Conservation (phyloP, 179 eudicot genomes). For the Silene vulgaris region DNA sequence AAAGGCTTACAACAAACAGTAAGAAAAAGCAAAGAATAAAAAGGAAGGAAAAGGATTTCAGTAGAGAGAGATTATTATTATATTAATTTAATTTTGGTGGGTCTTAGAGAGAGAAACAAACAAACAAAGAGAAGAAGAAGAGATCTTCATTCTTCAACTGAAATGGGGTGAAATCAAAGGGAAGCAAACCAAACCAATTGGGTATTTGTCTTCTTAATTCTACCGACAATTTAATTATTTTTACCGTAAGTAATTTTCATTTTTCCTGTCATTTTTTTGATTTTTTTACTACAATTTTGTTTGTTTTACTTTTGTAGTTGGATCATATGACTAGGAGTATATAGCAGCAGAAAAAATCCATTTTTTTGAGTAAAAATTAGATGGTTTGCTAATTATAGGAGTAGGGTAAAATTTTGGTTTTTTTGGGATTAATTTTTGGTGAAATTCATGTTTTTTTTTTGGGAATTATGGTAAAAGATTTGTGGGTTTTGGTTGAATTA, state of each 20-base stretch:
- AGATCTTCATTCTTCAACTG: constrained; percentile 16
- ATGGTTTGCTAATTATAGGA: neutral
- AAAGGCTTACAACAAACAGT: constrained; percentile 28
- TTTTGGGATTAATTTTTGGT: constrained; percentile 5
- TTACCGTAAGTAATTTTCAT: neutral
- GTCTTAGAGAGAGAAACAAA: constrained; percentile 23
- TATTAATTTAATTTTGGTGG: neutral
- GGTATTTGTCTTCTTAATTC: constrained; percentile 7
- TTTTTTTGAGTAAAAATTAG: neutral
- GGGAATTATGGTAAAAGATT: constrained; percentile 13
- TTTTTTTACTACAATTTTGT: too few relatives aligned
- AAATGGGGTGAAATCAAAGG: constrained; percentile 25
- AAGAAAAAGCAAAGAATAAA: constrained; percentile 29
- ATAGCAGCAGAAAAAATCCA: too few relatives aligned
- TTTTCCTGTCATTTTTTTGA: neutral
- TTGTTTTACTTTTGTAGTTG: neutral
- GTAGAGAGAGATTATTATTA: constrained; percentile 9
- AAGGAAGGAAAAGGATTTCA: constrained; percentile 14
- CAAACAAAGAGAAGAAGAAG: neutral
- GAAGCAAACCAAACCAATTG: constrained; percentile 17
- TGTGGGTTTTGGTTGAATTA: constrained; percentile 21
- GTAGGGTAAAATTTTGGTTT: constrained; percentile 1
- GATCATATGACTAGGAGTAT: neutral
- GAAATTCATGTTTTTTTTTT: constrained; percentile 13
- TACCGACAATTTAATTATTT: constrained; percentile 17